Base-by-base conservation (phyloP, 2,329 filamentous ascomycete species). In the Apiospora saccharicola region DNA sequence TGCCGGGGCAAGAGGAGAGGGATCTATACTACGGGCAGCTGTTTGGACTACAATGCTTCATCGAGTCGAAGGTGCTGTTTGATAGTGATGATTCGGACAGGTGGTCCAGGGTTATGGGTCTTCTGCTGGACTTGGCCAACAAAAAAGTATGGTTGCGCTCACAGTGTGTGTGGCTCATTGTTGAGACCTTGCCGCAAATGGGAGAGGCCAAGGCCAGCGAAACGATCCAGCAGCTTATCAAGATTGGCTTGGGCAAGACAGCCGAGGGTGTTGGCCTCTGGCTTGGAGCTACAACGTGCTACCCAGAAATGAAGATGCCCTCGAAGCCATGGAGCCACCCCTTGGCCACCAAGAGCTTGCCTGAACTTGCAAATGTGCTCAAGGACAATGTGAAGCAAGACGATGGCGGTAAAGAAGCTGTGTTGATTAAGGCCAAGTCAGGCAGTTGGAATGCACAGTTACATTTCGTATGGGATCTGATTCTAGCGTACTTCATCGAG, bases 251-350 rank as follows among this genome's bases (percentile, higher is more conserved):
- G 68, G 90, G 91, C 12, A 93, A 93, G 80, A 96, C 95, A 0
- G 92, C 95, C 0, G 96, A 98, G 80, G 96, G 95, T 8, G 90
- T 98, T 30, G 94, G 94, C 0, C 90, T 98, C 72, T 98, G 95
- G 95, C 86, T 98, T 44, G 89, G 90, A 6, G 89, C 93, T 1
- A 87, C 89, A 74, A 88, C 89, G 70, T 85, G 84, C 26, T 94
- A 93, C 76, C 89, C 92, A 0, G 84, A 88, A 10, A 85, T 92
- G 71, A 89, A 90, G 69, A 84, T 93, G 57, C 92, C 92, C 0
- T 85, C 88, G 37, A 91, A 92, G 75, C 87, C 94, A 1, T 98
- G 95, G 95, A 88, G 90, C 69, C 91, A 96, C 77, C 95, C 95
- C 2, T 82, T 98, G 67, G 89, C 90, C 22, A 85, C 87, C 4